A percentile compares a stretch with the other conserved stretches of the same genome.
These are phyloP conservation scores for Gloeostereum incarnatum DNA, from an alignment of 768 basidiomycete species.

Conservation along the genomic window DNA sequence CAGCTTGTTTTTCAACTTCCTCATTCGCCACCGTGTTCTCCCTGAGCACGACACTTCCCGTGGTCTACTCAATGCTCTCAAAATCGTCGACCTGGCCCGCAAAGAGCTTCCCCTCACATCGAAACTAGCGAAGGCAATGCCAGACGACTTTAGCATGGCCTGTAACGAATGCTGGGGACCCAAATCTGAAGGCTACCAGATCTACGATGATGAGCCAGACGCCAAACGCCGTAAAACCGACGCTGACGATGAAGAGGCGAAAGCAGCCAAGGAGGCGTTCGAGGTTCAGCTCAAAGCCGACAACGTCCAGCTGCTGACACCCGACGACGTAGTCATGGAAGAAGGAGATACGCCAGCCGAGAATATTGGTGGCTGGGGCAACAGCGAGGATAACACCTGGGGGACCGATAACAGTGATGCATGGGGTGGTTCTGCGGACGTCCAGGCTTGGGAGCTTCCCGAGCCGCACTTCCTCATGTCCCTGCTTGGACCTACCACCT, in stretches of 20 bases:
- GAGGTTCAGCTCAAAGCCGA: too few relatives aligned
- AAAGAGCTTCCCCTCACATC: slow-evolving; percentile 44
- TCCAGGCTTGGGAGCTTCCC: not conserved
- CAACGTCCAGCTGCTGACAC: too few relatives aligned
- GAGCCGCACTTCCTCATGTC: slow-evolving; percentile 17
- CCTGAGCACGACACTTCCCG: slow-evolving; percentile 36
- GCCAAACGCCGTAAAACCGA: too few relatives aligned
- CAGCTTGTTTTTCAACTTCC: slow-evolving; percentile 49
- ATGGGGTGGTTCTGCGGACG: too few relatives aligned
- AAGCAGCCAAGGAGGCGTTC: too few relatives aligned
- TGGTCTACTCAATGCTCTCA: slow-evolving; percentile 35
- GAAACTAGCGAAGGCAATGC: slow-evolving; percentile 32
- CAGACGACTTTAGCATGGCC: slow-evolving; percentile 40
- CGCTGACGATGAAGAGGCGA: too few relatives aligned
- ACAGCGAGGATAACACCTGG: too few relatives aligned
- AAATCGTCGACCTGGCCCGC: slow-evolving; percentile 28
- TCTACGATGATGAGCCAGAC: slow-evolving; percentile 8
- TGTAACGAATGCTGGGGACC: slow-evolving; percentile 41
- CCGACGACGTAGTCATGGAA: too few relatives aligned
- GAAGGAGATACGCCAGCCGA: too few relatives aligned
- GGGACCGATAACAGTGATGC: too few relatives aligned
- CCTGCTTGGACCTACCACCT: slow-evolving; percentile 30
- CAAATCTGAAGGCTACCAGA: slow-evolving; percentile 30
- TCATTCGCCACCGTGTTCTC: slow-evolving; percentile 47
- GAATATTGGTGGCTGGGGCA: too few relatives aligned